Conservation (phyloP, 257 asterid species). For the Lycium ferocissimum region DNA sequence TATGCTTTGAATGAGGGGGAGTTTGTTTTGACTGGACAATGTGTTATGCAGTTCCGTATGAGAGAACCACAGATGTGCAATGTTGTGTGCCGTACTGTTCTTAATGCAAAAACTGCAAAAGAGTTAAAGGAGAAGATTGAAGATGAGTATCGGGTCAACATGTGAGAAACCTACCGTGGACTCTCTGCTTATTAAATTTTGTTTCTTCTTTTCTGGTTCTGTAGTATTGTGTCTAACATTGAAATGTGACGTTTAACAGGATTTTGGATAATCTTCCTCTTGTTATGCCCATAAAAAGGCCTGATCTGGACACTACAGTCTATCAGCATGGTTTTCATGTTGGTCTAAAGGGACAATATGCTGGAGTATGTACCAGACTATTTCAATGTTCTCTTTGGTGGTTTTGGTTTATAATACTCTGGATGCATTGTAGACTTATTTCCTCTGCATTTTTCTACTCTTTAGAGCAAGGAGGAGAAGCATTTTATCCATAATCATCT, state of each 20-base stretch:
- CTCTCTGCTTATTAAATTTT: neutral
- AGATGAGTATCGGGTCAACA: constrained; percentile 57
- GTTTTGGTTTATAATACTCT: constrained; percentile 22
- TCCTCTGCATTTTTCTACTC: constrained; percentile 30
- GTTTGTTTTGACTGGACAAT: constrained; percentile 20
- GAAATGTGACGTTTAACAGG: constrained; percentile 52
- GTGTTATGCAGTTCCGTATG: constrained; percentile 51
- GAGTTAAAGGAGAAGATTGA: constrained; percentile 57
- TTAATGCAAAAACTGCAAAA: constrained; percentile 53
- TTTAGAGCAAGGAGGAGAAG: constrained; percentile 68
- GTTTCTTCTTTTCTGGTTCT: constrained; percentile 20
- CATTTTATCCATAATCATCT: constrained; percentile 79
- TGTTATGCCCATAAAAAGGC: constrained; percentile 71
- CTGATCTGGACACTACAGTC: constrained; percentile 54
- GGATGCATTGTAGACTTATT: constrained; percentile 31
- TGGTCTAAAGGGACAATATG: constrained; percentile 74
- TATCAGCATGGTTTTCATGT: constrained; percentile 84
- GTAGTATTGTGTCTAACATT: constrained; percentile 26
- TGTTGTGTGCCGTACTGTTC: constrained; percentile 42
- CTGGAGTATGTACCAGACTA: constrained; percentile 64
- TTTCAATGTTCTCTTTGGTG: constrained; percentile 21
- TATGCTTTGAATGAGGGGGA: neutral
- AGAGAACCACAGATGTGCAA: constrained; percentile 56
- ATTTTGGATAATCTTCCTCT: constrained; percentile 93
- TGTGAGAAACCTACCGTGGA: constrained; percentile 33